Base-by-base conservation (phyloP, 1,284 basidiomycete genomes). In the Dichomitus squalens region DNA sequence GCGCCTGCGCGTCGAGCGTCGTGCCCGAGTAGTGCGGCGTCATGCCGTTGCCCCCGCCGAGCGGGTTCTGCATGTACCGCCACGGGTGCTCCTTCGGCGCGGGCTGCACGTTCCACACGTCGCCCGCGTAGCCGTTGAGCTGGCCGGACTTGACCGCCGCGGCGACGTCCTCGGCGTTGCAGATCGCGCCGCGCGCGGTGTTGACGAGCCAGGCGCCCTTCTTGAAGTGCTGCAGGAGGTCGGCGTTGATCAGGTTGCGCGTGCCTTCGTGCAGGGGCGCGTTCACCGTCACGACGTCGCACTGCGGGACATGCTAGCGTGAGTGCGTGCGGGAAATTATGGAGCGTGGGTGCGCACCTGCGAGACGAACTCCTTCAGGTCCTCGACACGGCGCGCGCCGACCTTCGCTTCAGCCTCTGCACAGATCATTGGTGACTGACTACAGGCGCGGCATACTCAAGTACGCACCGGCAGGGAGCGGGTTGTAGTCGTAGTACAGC, bases 171-270 rank as follows among this genome's bases (percentile, higher is more conserved):
- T 92, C 82, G 59, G 87, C 86, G 75, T 93, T 88, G 72, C 89
- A 92, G 69, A 98, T 95, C 49, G 95, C 95, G 49, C 95, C 95
- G 68, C 94, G 92, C 43, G 95, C 95, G 29, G 94, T 96, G 83
- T 96, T 96, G 71, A 96, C 86, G 64, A 96, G 82, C 90, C 90
- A 95, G 8, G 90, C 82, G 46, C 87, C 87, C 69, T 90, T 89
- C 84, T 97, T 97, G 85, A 97, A 92, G 78, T 93, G 89, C 70
- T 84, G 82, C 65, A 98, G 79, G 51, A 92, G 85, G 36, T 94
- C 91, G 35, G 84, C 82, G 78, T 94, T 92, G 69, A 95, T 79
- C 25, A 95, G 83, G 18, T 88, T 90, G 43, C 79, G 77, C 29
- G 95, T 96, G 35, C 88, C 87, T 69, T 95, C 93, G 79, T 96